Percentiles rank a stretch among this genome's conserved stretches.
These are phyloP conservation scores for Ophiocytium majus DNA, from an alignment of 352 stramenopile species.

Conservation along the genomic window DNA sequence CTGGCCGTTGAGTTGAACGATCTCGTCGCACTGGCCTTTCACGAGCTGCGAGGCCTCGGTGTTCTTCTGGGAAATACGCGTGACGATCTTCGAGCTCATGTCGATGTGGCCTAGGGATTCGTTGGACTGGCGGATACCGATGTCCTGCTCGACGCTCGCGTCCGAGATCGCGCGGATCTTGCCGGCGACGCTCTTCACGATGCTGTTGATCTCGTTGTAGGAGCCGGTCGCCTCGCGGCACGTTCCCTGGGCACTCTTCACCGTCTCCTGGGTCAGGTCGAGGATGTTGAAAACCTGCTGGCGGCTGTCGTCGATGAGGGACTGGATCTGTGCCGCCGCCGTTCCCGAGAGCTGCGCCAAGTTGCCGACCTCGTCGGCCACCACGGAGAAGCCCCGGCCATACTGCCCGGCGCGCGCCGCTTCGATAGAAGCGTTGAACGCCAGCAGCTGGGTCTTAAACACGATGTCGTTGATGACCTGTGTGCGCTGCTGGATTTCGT, in stretches of 20 bases:
- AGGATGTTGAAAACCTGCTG: background rate
- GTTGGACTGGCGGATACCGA: background rate
- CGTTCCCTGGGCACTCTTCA: background rate
- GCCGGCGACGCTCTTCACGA: background rate
- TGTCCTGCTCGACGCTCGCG: background rate
- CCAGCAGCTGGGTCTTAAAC: slow-evolving; percentile 33
- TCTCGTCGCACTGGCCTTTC: background rate
- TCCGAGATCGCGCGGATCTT: background rate
- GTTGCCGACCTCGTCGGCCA: slow-evolving; percentile 29
- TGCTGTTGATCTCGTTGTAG: background rate
- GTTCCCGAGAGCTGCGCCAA: slow-evolving; percentile 9
- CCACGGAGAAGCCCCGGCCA: slow-evolving; percentile 31
- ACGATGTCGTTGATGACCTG: slow-evolving; percentile 11
- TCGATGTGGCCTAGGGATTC: background rate
- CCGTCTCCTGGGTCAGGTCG: background rate
- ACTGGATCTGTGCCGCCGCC: slow-evolving; percentile 5
- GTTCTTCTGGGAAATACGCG: background rate
- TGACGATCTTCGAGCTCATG: background rate
- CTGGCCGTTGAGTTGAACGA: background rate
- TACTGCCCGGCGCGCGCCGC: slow-evolving; percentile 30
- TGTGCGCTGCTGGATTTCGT: background rate
- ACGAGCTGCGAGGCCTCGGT: background rate
- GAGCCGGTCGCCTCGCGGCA: background rate
- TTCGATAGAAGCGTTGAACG: slow-evolving; percentile 43
- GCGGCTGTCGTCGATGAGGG: background rate